A percentile compares a stretch with the other conserved stretches of the same genome.
Conservation (phyloP, 345 rosid species). For the Stellera chamaejasme region DNA sequence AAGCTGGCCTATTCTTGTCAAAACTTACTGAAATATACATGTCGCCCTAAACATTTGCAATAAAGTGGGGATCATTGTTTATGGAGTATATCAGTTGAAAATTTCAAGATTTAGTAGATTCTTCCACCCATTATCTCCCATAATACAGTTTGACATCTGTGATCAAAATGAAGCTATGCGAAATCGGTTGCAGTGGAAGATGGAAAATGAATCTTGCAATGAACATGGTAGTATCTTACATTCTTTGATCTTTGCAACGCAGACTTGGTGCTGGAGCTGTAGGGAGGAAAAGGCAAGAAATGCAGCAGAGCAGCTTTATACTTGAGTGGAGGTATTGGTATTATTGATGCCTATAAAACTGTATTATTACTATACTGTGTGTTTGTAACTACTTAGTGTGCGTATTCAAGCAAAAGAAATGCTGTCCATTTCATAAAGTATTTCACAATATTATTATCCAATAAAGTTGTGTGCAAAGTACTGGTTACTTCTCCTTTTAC, state of each 20-base stretch:
- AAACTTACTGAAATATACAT: too few relatives aligned
- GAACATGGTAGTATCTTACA: constrained; percentile 19
- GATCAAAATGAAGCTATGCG: neutral
- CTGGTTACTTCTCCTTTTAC: too few relatives aligned
- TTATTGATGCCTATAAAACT: constrained; percentile 14
- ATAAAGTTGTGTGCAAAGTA: constrained; percentile 19
- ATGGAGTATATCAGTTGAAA: too few relatives aligned
- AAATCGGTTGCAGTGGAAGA: neutral
- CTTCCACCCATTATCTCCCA: too few relatives aligned
- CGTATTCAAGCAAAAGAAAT: constrained; percentile 16
- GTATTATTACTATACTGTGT: constrained; percentile 25
- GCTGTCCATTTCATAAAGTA: constrained; percentile 18
- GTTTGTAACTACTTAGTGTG: constrained; percentile 18
- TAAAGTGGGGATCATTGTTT: too few relatives aligned
- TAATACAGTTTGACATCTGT: constrained; percentile 6
- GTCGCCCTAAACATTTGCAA: too few relatives aligned
- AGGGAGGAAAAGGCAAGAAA: constrained; percentile 19
- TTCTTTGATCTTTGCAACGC: constrained; percentile 19
- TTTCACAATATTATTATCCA: constrained; percentile 19
- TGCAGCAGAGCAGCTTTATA: constrained; percentile 4
- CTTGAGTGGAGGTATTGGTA: constrained; percentile 18
- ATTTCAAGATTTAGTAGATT: too few relatives aligned
- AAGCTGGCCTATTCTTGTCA: too few relatives aligned
- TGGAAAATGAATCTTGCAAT: neutral
- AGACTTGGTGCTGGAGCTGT: constrained; percentile 95